Percentiles rank a stretch among this genome's conserved stretches.
These are phyloP conservation scores for Furcasterigmium furcatum DNA, from an alignment of 2,329 filamentous ascomycete genomes.

Conservation along the genomic window DNA sequence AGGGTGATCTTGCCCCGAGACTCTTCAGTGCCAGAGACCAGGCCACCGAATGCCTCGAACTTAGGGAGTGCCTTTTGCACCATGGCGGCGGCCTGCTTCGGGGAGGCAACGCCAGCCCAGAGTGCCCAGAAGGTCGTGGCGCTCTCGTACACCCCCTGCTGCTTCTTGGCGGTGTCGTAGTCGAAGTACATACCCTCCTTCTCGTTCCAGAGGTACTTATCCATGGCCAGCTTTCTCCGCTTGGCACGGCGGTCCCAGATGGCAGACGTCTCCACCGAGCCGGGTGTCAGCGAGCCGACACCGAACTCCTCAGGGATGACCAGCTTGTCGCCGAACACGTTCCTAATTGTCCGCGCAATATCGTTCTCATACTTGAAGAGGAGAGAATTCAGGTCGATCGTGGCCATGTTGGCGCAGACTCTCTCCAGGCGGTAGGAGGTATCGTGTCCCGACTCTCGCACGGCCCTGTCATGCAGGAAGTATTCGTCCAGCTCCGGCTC, in stretches of 20 bases:
- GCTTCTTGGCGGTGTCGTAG: slow-evolving; percentile 81
- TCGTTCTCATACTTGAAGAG: slow-evolving; percentile 97
- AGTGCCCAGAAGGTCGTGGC: slow-evolving; percentile 97
- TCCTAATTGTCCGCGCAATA: slow-evolving; percentile 82
- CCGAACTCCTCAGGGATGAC: slow-evolving; percentile 82
- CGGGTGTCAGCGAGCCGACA: slow-evolving; percentile 60
- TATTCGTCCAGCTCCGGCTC: slow-evolving; percentile 94
- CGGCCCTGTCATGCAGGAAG: slow-evolving; percentile 92
- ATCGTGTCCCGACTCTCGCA: slow-evolving; percentile 95
- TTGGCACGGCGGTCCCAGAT: slow-evolving; percentile 88
- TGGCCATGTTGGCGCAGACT: slow-evolving; percentile 83
- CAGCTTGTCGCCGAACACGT: slow-evolving; percentile 78
- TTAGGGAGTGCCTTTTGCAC: slow-evolving; percentile 78
- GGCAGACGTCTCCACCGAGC: slow-evolving; percentile 76
- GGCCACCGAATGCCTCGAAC: slow-evolving; percentile 83
- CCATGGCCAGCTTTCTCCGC: slow-evolving; percentile 78
- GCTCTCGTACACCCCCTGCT: slow-evolving; percentile 82
- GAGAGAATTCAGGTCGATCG: slow-evolving; percentile 90
- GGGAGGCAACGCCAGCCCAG: slow-evolving; percentile 87
- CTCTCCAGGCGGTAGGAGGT: slow-evolving; percentile 91
- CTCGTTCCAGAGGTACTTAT: slow-evolving; percentile 93
- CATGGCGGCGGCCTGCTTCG: slow-evolving; percentile 80
- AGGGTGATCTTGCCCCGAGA: slow-evolving; percentile 79
- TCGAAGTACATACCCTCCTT: slow-evolving; percentile 96
- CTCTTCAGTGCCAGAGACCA: slow-evolving; percentile 85